Percentiles rank a stretch among this genome's conserved stretches.
phyloP scores from a whole-genome alignment of 2,329 filamentous ascomycete genomes.

The Colletotrichum karsti region DNA sequence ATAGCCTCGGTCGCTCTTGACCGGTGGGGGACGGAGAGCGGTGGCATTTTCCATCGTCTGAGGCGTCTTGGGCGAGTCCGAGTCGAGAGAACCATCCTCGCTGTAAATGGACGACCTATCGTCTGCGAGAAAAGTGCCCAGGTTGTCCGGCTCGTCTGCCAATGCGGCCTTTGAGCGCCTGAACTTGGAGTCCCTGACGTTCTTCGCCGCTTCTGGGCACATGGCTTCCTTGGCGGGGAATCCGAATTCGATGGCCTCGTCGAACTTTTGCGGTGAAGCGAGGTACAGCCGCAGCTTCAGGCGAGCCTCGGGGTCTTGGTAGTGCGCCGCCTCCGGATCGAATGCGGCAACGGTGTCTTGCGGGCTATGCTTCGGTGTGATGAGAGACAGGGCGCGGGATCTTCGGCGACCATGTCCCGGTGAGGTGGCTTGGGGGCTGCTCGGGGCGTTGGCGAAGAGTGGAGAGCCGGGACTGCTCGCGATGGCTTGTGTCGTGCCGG shows the following conservation, averaged over 20 bases:
- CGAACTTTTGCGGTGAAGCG: conserved; percentile 91
- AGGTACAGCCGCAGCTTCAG: conserved; percentile 87
- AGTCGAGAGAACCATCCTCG: conserved; percentile 64
- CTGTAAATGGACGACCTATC: conserved; percentile 65
- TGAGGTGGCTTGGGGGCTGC: conserved; percentile 18
- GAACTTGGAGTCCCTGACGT: conserved; percentile 34
- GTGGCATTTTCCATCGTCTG: conserved; percentile 52
- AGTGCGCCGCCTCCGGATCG: conserved; percentile 81
- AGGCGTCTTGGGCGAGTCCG: conserved; percentile 68
- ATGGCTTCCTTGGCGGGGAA: conserved; percentile 73
- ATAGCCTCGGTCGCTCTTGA: conserved; percentile 30
- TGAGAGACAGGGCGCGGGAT: conserved; percentile 64
- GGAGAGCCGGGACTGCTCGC: conserved; percentile 26
- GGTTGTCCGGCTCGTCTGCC: conserved; percentile 54
- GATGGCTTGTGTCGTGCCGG: conserved; percentile 51
- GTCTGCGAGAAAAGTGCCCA: conserved; percentile 66
- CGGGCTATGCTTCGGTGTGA: conserved; percentile 55
- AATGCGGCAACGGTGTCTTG: conserved; percentile 61
- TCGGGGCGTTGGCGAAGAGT: conserved; percentile 34
- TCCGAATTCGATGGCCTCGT: conserved; percentile 93
- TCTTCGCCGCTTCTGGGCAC: conserved; percentile 41
- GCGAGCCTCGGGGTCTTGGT: conserved; percentile 88
- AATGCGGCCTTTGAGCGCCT: not conserved
- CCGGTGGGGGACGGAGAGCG: conserved; percentile 38
- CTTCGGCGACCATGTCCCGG: conserved; percentile 54